Percentiles rank a stretch among this genome's conserved stretches.
phyloP scores from a whole-genome alignment of 352 stramenopile genomes.

The Phytopythium boreale region DNA sequence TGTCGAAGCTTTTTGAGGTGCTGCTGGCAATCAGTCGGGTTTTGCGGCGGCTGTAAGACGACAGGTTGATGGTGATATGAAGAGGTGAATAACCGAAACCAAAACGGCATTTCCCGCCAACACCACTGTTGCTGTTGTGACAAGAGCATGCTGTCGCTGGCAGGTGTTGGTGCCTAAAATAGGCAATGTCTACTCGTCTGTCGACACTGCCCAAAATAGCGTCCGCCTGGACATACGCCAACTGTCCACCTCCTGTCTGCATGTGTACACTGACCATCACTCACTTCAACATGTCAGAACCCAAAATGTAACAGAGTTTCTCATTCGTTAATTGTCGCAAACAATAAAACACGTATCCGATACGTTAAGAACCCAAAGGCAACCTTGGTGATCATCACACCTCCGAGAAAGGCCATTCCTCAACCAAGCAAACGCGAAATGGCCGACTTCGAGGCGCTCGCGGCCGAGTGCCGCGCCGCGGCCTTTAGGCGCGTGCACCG shows the following conservation, averaged over 20 bases:
- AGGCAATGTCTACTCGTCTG: not conserved
- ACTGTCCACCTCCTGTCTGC: not conserved
- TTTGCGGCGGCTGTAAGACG: no score
- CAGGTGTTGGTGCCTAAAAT: not conserved
- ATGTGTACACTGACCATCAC: not conserved
- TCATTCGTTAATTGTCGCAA: no score
- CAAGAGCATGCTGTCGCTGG: not conserved
- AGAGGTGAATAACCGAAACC: no score
- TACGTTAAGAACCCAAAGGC: no score
- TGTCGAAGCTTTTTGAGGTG: no score
- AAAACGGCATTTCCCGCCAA: not conserved
- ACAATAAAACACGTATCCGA: no score
- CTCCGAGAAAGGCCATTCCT: no score
- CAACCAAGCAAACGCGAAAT: not conserved
- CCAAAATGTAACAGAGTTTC: no score
- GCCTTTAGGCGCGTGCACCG: slow-evolving; percentile 37
- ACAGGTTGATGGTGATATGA: no score
- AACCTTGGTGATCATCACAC: no score
- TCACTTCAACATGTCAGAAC: not conserved
- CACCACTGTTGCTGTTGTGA: not conserved
- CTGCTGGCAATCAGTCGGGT: no score
- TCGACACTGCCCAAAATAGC: not conserved
- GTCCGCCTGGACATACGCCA: not conserved
- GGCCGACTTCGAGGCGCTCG: slow-evolving; percentile 51
- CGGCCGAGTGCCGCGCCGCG: slow-evolving; percentile 41